Evolutionary conservation across 2,329 filamentous ascomycete genomes (phyloP).

Genomic region (Xylariomycetidae sp.): DNA sequence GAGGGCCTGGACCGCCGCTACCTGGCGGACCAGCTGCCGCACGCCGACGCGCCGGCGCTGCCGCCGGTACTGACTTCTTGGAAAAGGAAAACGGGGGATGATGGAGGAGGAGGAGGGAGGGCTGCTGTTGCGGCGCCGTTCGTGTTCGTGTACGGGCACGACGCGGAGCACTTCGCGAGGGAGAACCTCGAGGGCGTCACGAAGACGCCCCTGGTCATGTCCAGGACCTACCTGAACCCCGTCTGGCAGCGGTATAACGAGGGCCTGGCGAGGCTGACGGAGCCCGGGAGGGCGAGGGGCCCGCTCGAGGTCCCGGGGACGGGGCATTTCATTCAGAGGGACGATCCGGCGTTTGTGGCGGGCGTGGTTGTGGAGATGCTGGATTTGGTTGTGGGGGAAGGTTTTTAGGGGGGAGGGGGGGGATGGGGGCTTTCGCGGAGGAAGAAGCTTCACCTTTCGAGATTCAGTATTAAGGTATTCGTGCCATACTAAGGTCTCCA

Average conservation of each 20-base stretch:
- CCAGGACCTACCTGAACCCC: slow-evolving; percentile 47
- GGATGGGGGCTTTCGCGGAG: too few species aligned
- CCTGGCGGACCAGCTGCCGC: slow-evolving; percentile 38
- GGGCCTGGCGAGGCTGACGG: slow-evolving; percentile 41
- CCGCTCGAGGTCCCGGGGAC: slow-evolving; percentile 42
- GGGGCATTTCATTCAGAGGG: slow-evolving; percentile 52
- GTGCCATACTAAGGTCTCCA: too few species aligned
- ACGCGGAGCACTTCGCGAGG: slow-evolving; percentile 46
- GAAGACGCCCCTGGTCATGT: slow-evolving; percentile 30
- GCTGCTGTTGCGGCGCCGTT: too few species aligned
- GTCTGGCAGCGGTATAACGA: slow-evolving; percentile 51
- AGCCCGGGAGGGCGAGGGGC: slow-evolving; percentile 33
- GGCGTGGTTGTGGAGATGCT: slow-evolving; percentile 15
- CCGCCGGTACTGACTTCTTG: slow-evolving; percentile 39
- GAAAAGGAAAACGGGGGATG: too few species aligned
- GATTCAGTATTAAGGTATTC: too few species aligned
- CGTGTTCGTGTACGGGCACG: slow-evolving; percentile 53
- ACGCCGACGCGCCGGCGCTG: slow-evolving; percentile 36
- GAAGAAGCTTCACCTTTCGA: too few species aligned
- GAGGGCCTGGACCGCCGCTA: slow-evolving; percentile 46
- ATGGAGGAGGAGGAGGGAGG: too few species aligned
- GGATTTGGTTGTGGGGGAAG: too few species aligned
- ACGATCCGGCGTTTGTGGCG: slow-evolving; percentile 44
- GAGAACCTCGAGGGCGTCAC: slow-evolving; percentile 33
- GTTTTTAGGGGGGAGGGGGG: too few species aligned